Evolutionary conservation across 2,329 filamentous ascomycete species (phyloP).

Genomic region (Colletotrichum gigasporum): DNA sequence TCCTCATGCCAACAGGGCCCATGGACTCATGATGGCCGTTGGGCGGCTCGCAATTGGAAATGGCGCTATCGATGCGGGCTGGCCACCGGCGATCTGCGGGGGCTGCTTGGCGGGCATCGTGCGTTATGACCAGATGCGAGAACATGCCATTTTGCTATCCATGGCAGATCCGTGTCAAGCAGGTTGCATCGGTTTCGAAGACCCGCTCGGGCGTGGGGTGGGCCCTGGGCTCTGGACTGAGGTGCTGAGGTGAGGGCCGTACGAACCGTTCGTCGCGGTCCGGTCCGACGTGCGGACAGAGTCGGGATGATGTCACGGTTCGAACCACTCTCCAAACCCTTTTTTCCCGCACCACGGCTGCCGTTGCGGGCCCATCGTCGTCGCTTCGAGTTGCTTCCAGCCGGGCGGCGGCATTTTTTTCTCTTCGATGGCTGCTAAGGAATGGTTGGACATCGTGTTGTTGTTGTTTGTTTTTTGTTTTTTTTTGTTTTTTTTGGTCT

Average conservation of each 20-base stretch:
- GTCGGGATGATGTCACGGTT: constrained; percentile 10
- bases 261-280: constrained; percentile 8
- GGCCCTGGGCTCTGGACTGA: not conserved
- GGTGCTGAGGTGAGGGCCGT: no score
- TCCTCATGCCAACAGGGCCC: not conserved
- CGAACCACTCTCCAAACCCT: constrained; percentile 7
- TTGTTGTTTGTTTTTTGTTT: no score
- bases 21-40: not conserved
- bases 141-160: constrained; percentile 14
- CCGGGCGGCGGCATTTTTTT: no score
- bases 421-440: no score
- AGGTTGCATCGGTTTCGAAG: constrained; percentile 8
- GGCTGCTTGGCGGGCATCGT: constrained; percentile 1
- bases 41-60: not conserved
- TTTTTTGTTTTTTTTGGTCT: no score
- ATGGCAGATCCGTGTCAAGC: constrained; percentile 7
- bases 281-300: constrained; percentile 3
- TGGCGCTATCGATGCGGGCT: not conserved
- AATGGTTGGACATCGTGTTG: no score
- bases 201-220: constrained; percentile 2
- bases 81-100: constrained; percentile 5
- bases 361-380: no score
- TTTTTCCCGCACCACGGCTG: not conserved
- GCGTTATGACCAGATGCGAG: not conserved
- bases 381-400: no score